Conservation (phyloP, 257 asterid species). For the Nicotiana undulata region DNA sequence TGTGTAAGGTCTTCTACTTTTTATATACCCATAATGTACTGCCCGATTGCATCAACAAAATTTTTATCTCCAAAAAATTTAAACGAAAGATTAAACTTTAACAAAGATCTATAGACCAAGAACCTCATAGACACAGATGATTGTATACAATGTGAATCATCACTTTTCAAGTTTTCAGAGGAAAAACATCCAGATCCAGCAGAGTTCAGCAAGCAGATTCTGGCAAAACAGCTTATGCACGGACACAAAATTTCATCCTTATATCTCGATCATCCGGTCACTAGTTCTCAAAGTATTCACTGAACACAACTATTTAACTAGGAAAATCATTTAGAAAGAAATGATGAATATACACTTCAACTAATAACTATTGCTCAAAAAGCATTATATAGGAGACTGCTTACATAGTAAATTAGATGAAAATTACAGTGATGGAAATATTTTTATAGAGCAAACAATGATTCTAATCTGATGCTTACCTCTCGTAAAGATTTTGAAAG, state of each 20-base stretch:
- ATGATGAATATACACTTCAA: background rate
- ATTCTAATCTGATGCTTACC: constrained; percentile 30
- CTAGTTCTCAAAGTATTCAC: background rate
- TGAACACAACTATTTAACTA: background rate
- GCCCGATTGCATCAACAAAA: background rate
- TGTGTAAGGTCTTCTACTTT: background rate
- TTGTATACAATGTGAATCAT: background rate
- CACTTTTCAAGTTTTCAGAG: background rate
- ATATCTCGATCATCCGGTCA: background rate
- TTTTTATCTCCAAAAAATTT: background rate
- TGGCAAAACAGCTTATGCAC: background rate
- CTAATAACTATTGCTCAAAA: background rate
- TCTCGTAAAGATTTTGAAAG: constrained; percentile 88
- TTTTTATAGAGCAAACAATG: background rate
- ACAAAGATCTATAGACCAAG: background rate
- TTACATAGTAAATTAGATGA: background rate
- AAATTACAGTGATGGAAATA: background rate
- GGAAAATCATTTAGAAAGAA: background rate
- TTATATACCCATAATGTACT: background rate
- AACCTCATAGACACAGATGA: background rate
- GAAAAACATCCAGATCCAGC: background rate
- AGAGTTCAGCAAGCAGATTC: background rate
- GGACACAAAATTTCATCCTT: background rate
- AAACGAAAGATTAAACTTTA: background rate
- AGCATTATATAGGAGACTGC: background rate